These are phyloP conservation scores for Auriscalpium vulgare DNA, from an alignment of 768 basidiomycete species.

Conservation along the genomic window DNA sequence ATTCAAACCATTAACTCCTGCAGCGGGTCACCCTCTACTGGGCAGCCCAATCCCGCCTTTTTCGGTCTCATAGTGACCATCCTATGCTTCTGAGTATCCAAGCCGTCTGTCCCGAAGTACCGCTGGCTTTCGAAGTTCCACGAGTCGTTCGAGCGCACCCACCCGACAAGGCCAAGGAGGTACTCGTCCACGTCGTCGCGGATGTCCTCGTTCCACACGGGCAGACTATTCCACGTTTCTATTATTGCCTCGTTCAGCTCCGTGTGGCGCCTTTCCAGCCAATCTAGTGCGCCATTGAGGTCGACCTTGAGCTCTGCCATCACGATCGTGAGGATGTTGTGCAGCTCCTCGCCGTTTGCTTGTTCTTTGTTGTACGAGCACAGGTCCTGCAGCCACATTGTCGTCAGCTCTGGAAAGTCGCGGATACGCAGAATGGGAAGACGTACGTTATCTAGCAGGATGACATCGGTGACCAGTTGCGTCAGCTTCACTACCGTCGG, in stretches of 20 bases:
- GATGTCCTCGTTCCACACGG: constrained; percentile 21
- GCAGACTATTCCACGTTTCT: constrained; percentile 16
- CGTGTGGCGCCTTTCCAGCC: constrained; percentile 14
- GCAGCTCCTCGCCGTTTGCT: constrained; percentile 17
- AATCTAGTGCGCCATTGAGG: constrained; percentile 14
- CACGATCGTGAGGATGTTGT: constrained; percentile 22
- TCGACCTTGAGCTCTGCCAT: constrained; percentile 16
- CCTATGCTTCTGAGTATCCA: constrained; percentile 18
- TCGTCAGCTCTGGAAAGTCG: background rate
- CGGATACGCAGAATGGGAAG: background rate
- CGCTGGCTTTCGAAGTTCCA: constrained; percentile 26
- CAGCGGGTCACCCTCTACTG: too few species aligned
- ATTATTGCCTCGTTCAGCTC: constrained; percentile 15
- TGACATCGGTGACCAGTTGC: constrained; percentile 24
- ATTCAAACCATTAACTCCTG: too few species aligned
- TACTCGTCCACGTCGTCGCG: constrained; percentile 21
- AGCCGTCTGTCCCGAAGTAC: constrained; percentile 24
- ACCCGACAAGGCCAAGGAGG: constrained; percentile 19
- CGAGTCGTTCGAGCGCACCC: constrained; percentile 18
- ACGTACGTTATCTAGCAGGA: constrained; percentile 31
- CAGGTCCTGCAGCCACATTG: constrained; percentile 16
- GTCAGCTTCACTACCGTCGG: constrained; percentile 27
- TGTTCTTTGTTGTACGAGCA: constrained; percentile 24
- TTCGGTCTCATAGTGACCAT: constrained; percentile 12
- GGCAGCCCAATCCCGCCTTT: background rate